Percentiles rank a stretch among this genome's conserved stretches.
Conservation (phyloP, 768 basidiomycete species). For the Lactarius tabidus region DNA sequence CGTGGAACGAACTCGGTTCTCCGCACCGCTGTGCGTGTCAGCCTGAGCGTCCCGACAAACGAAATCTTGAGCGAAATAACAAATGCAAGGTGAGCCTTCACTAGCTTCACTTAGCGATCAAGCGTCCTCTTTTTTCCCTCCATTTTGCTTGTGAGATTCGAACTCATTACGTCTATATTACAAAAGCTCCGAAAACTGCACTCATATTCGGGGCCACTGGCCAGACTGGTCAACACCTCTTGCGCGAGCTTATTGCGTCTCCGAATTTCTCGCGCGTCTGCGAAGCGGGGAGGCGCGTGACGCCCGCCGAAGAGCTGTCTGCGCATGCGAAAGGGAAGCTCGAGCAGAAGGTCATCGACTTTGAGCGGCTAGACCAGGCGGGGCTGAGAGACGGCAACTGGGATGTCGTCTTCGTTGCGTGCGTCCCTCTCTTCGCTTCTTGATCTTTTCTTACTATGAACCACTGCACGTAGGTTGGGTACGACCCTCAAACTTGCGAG, state of each 20-base stretch:
- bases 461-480: conserved; percentile 45
- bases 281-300: conserved; percentile 67
- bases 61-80: not conserved
- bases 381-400: conserved; percentile 53
- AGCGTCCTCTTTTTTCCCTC: no score
- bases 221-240: conserved; percentile 56
- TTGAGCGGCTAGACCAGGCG: conserved; percentile 56
- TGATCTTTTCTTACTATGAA: not conserved
- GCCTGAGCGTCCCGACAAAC: not conserved
- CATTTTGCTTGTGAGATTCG: not conserved
- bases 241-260: conserved; percentile 57
- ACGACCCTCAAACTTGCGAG: conserved; percentile 61
- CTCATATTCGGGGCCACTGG: conserved; percentile 76
- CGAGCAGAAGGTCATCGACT: conserved; percentile 62
- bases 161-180: not conserved
- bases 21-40: no score
- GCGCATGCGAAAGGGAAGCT: conserved; percentile 50
- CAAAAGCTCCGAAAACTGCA: conserved; percentile 36
- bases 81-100: not conserved
- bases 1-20: no score
- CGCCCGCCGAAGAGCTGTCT: conserved; percentile 39
- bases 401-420: conserved; percentile 76
- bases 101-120: no score
- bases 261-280: conserved; percentile 54
- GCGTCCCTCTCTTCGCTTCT: conserved; percentile 26